Conservation (phyloP, 805 yeast genomes). For the Debaryomyces tyrocola region DNA sequence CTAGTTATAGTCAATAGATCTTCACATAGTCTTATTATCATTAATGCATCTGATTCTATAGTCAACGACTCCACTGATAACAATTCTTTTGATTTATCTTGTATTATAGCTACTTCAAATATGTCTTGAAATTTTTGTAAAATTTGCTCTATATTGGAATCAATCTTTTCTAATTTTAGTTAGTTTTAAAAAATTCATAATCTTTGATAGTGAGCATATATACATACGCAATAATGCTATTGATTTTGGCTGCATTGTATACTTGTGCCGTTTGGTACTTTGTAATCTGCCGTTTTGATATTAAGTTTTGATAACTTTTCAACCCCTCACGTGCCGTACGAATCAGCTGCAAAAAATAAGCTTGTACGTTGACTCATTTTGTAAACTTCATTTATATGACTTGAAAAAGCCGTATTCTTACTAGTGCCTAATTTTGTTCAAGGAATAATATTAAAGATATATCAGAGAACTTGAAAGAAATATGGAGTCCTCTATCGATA, state of each 20-base stretch:
- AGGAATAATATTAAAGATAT: too few species aligned
- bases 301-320: too few species aligned
- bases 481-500: too few species aligned
- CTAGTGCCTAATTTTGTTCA: too few species aligned
- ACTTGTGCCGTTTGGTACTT: not conserved
- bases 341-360: too few species aligned
- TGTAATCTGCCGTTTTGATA: not conserved
- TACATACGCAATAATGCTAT: conserved; percentile 27
- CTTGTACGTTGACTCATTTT: not conserved
- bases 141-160: conserved; percentile 50
- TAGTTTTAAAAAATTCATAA: not conserved
- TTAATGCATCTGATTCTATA: conserved; percentile 52
- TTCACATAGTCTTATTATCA: conserved; percentile 52
- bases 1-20: conserved; percentile 51
- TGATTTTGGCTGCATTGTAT: conserved; percentile 43
- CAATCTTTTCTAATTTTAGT: conserved; percentile 42
- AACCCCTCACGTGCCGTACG: too few species aligned
- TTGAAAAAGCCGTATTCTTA: too few species aligned
- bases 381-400: not conserved
- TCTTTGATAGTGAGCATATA: not conserved
- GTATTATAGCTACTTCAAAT: conserved; percentile 45
- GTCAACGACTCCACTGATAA: conserved; percentile 56
- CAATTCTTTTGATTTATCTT: conserved; percentile 40
- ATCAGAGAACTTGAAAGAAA: too few species aligned
- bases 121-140: conserved; percentile 54